Base-by-base conservation (phyloP, 2,329 filamentous ascomycete species). In the Davidsoniella virescens region DNA sequence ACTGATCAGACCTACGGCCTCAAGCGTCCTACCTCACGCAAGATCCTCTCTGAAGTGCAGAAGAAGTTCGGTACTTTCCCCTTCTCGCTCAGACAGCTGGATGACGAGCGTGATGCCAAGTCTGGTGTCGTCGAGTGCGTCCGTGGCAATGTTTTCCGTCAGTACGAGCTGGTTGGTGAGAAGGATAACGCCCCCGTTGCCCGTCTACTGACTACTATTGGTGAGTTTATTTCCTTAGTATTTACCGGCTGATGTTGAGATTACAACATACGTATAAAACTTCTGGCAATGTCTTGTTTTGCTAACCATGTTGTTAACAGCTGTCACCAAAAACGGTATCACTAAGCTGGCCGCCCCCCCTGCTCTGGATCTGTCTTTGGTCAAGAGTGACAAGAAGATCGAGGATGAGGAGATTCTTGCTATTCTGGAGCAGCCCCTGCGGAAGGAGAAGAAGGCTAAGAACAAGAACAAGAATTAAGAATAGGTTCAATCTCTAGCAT, bases 31-130 rank as follows among this genome's bases (percentile, higher is more conserved):
- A 94, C 86, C 57, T 95, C 90, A 48, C 80, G 90, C 64, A 86
- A 93, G 68, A 83, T 90, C 46, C 75, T 96, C 49, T 94, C 88
- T 44, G 92, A 96, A 70, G 83, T 94, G 54, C 82, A 93, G 65
- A 93, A 90, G 80, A 95, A 90, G 72, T 98, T 96, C 63, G 88
- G 90, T 57, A 87, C 79, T 55, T 98, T 98, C 76, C 92, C 92
- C 59, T 98, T 98, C 78, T 94, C 86, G 69, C 75, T 96, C 71
- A 79, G 92, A 63, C 92, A 98, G 71, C 78, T 98, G 55, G 90
- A 95, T 56, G 90, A 96, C 61, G 92, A 98, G 76, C 83, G 90
- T 62, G 81, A 88, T 57, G 92, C 87, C 84, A 96, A 83, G 83
- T 92, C 69, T 50, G 92, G 92, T 62, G 84, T 96, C 52, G 84